Base-by-base conservation (phyloP, 2,329 filamentous ascomycete genomes). In the Mycogone perniciosa region DNA sequence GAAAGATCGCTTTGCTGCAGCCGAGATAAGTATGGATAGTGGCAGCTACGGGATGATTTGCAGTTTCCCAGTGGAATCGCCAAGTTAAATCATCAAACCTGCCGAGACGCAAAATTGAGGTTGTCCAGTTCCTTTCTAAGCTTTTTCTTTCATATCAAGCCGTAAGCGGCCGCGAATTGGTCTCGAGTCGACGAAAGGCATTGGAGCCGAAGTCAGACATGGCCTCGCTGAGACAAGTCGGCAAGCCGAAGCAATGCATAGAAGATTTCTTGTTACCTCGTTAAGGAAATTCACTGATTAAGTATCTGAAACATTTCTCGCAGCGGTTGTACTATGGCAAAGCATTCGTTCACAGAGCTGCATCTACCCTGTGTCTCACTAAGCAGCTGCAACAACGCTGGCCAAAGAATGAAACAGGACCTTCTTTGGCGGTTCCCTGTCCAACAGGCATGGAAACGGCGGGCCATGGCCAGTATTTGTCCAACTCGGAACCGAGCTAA, bases 231-330 rank as follows among this genome's bases (percentile, higher is more conserved):
- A 63, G 60, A 62, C 63, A 64, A 51, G 29, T 39, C 53, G 48
- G 47, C 48, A 47, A 54, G 48, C 35, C 31, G 47, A 51, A 43
- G 52, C 55, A 45, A 57, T 54, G 55, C 44, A 56, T 47, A 34
- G 47, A 51, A 50, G 53, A 51, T 55, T 41, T 48, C 53, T 55
- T 50, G 52, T 45, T 45, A 34, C 49, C 53, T 44, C 49, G 50
- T 49, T 29, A 50, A 60, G 57, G 57, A 50, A 49, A 56, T 54
- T 52, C 52, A 56, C 56, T 48, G 59, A 59, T 60, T 63, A 62
- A 55, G 59, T 65, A 63, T 61, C 63, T 62, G 62, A 65, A 62
- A 65, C 63, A 65, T 60, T 48, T 41, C 41, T 44, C 52, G 52
- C 44, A 53, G 42, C 44, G 27, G 61, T 65, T 55, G 57, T 60